Base-by-base conservation (phyloP, 371 early-diverging fungal species). In the Syncephalastrum sp. region DNA sequence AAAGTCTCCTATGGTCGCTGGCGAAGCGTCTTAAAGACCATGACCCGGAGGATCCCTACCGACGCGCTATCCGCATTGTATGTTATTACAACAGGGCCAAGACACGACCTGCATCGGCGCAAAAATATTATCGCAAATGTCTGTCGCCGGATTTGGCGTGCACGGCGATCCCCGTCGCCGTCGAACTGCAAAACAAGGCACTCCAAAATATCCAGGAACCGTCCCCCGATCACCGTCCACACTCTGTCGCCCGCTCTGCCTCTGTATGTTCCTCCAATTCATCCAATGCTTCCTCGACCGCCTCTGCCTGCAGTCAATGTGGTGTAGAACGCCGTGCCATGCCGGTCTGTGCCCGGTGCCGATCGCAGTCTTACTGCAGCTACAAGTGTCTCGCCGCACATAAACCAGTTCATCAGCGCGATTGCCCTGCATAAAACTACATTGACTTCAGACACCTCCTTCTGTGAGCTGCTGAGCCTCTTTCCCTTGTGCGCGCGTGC, bases 281-380 rank as follows among this genome's bases (percentile, higher is more conserved):
- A 27, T 50, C 16, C 0, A 16, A 42, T 19, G 42, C 45, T 16
- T 42, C 46, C 4, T 49, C 48, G 3, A 54, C 42, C 24, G 41
- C 50, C 10, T 63, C 52, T 41, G 17, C 47, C 17, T 61, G 64
- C 25, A 49, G 54, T 43, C 50, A 55, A 16, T 66, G 67, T 45
- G 53, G 56, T 16, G 43, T 55, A 5, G 61, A 66, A 49, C 57
- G 59, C 25, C 55, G 44, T 15, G 54, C 55, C 16, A 66, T 66
- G 67, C 67, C 67, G 6, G 67, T 66, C 8, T 66, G 67, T 50
- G 58, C 61, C 15, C 56, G 57, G 14, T 66, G 67, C 33, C 57
- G 55, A 55, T 38, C 54, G 10, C 67, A 61, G 27, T 42, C 53
- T 15, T 66, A 66, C n/a, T 66, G 67, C 24, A 59, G 67, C 41